Base-by-base conservation (phyloP, 2,329 filamentous ascomycete genomes). In the Neobulgaria alba region DNA sequence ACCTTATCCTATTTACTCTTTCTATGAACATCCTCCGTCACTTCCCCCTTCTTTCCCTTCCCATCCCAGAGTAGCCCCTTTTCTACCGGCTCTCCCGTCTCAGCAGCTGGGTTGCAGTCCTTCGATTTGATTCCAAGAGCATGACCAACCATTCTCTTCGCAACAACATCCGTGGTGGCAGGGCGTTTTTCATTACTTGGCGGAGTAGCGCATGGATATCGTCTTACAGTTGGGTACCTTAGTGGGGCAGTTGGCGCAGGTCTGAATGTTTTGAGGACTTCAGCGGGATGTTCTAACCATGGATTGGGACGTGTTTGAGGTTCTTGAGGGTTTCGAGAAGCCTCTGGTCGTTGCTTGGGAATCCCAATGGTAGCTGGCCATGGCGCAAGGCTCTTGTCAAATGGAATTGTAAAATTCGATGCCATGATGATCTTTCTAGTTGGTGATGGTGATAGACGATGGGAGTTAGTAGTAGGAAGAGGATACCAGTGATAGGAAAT, bases 161-260 rank as follows among this genome's bases (percentile, higher is more conserved):
- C 44, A 15, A 47, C 38, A 17, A 47, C 18, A 19, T 41, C 41
- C 10, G 41, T 41, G 5, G 37, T 47, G n/a, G n/a, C n/a, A n/a
- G n/a, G n/a, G n/a, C n/a, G n/a, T 26, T 12, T 7, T 26, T 26
- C 23, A 26, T 7, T 26, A 12, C 12, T 26, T 7, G 12, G 23
- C 7, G 23, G 12, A 26, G 23, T 26, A 26, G 23, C 23, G 12
- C 7, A 12, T 26, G 23, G 12, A 26, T 7, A 7, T 26, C 12
- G 7, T 26, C 12, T 26, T 26, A 26, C 7, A 26, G 12, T 26
- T 26, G 7, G 12, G 7, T 7, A 12, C 12, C 23, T 26, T 26
- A 26, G 7, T 12, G 23, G 12, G 7, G 7, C 12, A 26, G 12
- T 26, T 26, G 23, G 23, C 23, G 23, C 12, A 7, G 12, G 23